phyloP scores from a whole-genome alignment of 257 asterid species.

The Plectranthus barbatus region DNA sequence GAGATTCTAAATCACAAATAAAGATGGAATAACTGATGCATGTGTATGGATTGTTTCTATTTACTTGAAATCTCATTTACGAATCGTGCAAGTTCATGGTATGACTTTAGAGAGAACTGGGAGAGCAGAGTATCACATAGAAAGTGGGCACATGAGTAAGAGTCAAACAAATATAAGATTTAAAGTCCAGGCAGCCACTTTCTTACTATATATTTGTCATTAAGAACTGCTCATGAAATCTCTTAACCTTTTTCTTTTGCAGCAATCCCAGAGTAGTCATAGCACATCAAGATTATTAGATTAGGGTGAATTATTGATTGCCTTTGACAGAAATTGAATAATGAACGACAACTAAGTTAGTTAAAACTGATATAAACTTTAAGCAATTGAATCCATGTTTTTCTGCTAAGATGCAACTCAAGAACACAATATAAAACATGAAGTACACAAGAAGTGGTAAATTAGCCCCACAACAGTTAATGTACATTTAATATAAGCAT shows the following conservation, averaged over 20 bases:
- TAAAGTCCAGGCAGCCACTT: neutral
- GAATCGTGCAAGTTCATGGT: neutral
- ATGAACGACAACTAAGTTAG: neutral
- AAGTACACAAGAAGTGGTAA: neutral
- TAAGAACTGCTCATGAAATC: neutral
- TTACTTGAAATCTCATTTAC: neutral
- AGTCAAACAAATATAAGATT: neutral
- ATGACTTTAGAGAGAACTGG: neutral
- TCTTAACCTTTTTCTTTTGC: neutral
- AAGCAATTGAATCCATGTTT: neutral
- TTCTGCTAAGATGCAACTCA: neutral
- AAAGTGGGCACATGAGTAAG: neutral
- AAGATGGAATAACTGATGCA: neutral
- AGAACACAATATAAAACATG: neutral
- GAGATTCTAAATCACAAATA: neutral
- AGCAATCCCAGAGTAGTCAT: neutral
- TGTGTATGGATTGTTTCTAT: neutral
- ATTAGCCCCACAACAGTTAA: neutral
- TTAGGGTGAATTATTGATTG: neutral
- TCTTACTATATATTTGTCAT: neutral
- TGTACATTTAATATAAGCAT: neutral
- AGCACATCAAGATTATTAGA: neutral
- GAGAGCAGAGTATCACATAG: neutral
- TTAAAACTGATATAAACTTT: neutral
- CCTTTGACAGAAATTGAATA: neutral